Conservation (phyloP, 306 rosid genomes). For the Prinsepia uniflora region DNA sequence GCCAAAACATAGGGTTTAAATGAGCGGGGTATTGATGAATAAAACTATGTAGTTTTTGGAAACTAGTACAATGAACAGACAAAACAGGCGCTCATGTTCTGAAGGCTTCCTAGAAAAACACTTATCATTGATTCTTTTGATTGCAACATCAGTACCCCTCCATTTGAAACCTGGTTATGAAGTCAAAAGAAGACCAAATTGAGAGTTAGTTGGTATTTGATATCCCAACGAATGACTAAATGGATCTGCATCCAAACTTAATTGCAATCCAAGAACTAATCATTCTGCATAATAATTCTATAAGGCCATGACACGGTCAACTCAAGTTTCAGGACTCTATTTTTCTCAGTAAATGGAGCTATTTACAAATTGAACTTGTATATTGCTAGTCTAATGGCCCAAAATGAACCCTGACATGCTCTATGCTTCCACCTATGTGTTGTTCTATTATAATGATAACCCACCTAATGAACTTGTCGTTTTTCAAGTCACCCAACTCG, state of each 20-base stretch:
- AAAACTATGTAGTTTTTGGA: not conserved
- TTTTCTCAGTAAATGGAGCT: not conserved
- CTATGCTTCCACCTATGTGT: not conserved
- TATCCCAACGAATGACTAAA: no score
- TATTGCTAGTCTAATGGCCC: not conserved
- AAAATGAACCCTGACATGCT: not conserved
- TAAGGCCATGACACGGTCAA: not conserved
- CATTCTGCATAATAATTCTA: no score
- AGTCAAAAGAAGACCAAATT: no score
- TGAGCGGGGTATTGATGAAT: constrained; percentile 3
- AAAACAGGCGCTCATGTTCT: constrained; percentile 85
- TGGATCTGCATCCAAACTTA: no score
- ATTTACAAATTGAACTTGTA: not conserved
- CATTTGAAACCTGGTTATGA: no score
- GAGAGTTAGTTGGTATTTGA: no score
- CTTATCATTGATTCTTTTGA: constrained; percentile 81
- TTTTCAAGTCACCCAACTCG: not conserved
- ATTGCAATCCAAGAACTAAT: no score
- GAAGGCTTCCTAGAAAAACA: constrained; percentile 91
- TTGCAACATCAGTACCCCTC: constrained; percentile 96
- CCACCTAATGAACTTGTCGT: not conserved
- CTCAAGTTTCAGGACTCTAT: not conserved
- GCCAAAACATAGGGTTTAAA: constrained; percentile 9
- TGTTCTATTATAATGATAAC: not conserved
- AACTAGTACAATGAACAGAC: constrained; percentile 19